A percentile compares a stretch with the other conserved stretches of the same genome.
Evolutionary conservation across 345 rosid species (phyloP).

Genomic region (Eucalyptus lansdowneana): DNA sequence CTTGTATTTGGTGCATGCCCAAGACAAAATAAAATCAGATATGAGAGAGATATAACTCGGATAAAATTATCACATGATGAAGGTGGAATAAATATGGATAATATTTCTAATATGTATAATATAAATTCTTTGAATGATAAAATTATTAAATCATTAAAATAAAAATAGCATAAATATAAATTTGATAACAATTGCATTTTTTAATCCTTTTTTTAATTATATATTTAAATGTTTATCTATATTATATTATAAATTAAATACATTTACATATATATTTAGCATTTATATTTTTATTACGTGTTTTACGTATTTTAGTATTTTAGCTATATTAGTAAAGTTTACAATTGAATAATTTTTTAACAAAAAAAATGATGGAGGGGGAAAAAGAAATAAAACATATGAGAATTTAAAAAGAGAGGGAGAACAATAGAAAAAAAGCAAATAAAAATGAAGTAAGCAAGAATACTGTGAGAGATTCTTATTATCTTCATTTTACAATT

Average conservation of each 20-base stretch:
- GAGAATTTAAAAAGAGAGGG: too few species aligned
- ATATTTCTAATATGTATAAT: background rate
- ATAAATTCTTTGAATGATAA: background rate
- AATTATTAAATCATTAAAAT: too few species aligned
- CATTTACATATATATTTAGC: too few species aligned
- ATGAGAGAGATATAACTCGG: accelerated
- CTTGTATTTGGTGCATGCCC: background rate
- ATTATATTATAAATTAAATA: too few species aligned
- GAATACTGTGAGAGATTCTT: background rate
- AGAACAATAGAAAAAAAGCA: background rate
- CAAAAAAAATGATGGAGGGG: background rate
- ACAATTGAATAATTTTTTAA: background rate
- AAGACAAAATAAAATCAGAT: accelerated
- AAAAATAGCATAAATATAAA: background rate
- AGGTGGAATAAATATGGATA: background rate
- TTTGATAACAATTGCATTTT: too few species aligned
- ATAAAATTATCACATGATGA: background rate
- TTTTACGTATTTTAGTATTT: background rate
- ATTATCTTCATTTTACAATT: background rate
- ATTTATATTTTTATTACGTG: too few species aligned
- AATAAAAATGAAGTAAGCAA: too few species aligned
- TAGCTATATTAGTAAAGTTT: too few species aligned
- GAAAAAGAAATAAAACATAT: too few species aligned
- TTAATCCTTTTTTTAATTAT: too few species aligned
- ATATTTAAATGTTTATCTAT: background rate